Base-by-base conservation (phyloP, 345 rosid species). In the Raphanus raphanistrum region DNA sequence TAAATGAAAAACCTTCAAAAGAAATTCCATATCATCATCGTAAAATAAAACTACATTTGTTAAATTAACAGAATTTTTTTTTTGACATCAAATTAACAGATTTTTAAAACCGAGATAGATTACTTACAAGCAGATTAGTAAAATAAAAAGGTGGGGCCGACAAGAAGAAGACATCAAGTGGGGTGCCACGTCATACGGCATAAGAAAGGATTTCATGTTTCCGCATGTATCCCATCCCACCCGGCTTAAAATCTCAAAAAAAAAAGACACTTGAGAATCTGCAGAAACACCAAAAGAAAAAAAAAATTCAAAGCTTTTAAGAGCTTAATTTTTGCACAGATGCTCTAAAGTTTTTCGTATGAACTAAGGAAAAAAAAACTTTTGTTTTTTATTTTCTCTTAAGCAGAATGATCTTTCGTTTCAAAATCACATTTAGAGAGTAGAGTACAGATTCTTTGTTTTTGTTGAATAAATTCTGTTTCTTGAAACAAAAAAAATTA, bases 141-240 rank as follows among this genome's bases (percentile, higher is more conserved):
- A 55, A 66, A 1, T 1, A 16, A 13, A 57, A 59, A 38, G 16
- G 82, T 63, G 79, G 82, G 79, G 74, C 76, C 48, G 62, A 74
- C 43, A 74, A 74, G 72, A 74, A 74, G 21, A 74, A 74, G 66
- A 55, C 52, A 74, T 68, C 79, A 54, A 80, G 76, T 80, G 79
- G 82, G 75, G 68, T 74, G 82, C 79, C 79, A 79, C 72, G 79
- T 79, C 71, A 79, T 29, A 74, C 0, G 71, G 71, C 79, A 79
- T 69, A 74, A 74, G 82, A 79, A 79, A 63, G 63, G 32, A 69
- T 80, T 79, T 74, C 41, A 74, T 79, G 63, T 79, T 74, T 69
- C 54, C 71, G 71, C 70, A 73, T 73, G 78, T 79, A 68, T 73
- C 78, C 75, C 71, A 79, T 69, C 68, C 72, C 79, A 74, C 63